Conservation (phyloP, 176 grass and related monocot genomes). For the Rhipidocladum racemiflorum region DNA sequence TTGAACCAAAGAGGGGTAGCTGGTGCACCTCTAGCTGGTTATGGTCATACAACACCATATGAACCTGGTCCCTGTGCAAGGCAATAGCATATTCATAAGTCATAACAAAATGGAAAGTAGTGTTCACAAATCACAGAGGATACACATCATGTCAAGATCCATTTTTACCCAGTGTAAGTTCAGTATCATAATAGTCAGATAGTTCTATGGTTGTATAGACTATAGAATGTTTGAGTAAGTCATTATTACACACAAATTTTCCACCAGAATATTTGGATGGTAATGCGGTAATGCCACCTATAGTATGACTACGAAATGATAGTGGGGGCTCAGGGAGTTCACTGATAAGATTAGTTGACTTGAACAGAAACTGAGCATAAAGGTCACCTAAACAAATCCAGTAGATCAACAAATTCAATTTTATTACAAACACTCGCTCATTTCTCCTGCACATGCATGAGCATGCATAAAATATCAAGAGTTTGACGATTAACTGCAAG, state of each 20-base stretch:
- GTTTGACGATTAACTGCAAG: not conserved
- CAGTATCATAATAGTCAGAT: constrained; percentile 14
- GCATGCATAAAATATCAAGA: constrained; percentile 5
- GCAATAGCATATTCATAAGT: constrained; percentile 69
- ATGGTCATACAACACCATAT: constrained; percentile 44
- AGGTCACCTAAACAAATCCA: not conserved
- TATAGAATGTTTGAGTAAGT: constrained; percentile 23
- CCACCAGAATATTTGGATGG: not conserved
- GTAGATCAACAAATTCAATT: not conserved
- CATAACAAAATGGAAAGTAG: constrained; percentile 14
- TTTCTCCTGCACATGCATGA: constrained; percentile 24
- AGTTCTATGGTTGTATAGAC: constrained; percentile 30
- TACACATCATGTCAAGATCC: constrained; percentile 10
- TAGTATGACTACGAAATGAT: constrained; percentile 7
- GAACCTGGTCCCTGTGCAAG: constrained; percentile 72
- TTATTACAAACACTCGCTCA: not conserved
- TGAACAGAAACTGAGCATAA: not conserved
- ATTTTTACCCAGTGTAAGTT: constrained; percentile 18
- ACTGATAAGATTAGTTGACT: constrained; percentile 15
- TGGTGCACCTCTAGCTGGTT: constrained; percentile 66
- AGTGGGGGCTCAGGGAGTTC: not conserved
- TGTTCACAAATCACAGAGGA: constrained; percentile 22
- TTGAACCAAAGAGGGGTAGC: constrained; percentile 91
- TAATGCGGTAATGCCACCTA: not conserved
- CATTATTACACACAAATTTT: constrained; percentile 8